Evolutionary conservation across 2,329 filamentous ascomycete species (phyloP).

Genomic region (Beauveria sp.): DNA sequence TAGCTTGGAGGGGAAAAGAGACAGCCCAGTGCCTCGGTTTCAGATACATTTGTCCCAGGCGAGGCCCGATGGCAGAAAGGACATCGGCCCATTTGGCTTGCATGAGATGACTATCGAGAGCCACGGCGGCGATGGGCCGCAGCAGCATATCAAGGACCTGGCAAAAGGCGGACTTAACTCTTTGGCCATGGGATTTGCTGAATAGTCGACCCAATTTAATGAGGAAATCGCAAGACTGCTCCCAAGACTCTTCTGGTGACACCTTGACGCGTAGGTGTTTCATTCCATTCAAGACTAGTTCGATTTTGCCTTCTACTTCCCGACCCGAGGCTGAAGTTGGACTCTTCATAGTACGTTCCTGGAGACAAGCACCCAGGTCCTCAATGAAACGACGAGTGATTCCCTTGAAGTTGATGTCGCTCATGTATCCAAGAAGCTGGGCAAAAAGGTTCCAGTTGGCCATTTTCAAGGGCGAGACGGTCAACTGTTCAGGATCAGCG

Average conservation of each 20-base stretch:
- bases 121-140: constrained; percentile 77
- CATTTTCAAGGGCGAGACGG: constrained; percentile 72
- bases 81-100: constrained; percentile 83
- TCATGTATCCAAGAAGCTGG: constrained; percentile 92
- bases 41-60: constrained; percentile 74
- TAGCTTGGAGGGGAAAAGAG: constrained; percentile 80
- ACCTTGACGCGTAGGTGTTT: constrained; percentile 75
- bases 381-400: constrained; percentile 75
- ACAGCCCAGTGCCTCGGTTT: constrained; percentile 91
- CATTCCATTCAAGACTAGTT: constrained; percentile 85
- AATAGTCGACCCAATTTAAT: constrained; percentile 75
- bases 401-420: constrained; percentile 78
- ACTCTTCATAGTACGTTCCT: constrained; percentile 65
- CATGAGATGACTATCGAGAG: constrained; percentile 66
- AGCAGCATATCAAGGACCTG: constrained; percentile 82
- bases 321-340: constrained; percentile 47
- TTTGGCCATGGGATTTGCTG: constrained; percentile 74
- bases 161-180: constrained; percentile 90
- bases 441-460: constrained; percentile 96
- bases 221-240: constrained; percentile 84
- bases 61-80: constrained; percentile 67
- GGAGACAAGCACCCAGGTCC: constrained; percentile 72
- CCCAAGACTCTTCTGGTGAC: constrained; percentile 68
- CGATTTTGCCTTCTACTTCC: constrained; percentile 73
- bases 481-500: constrained; percentile 73